phyloP scores from a whole-genome alignment of 225 moss, liverwort and hornwort species.

The Anthoceros angustus region DNA sequence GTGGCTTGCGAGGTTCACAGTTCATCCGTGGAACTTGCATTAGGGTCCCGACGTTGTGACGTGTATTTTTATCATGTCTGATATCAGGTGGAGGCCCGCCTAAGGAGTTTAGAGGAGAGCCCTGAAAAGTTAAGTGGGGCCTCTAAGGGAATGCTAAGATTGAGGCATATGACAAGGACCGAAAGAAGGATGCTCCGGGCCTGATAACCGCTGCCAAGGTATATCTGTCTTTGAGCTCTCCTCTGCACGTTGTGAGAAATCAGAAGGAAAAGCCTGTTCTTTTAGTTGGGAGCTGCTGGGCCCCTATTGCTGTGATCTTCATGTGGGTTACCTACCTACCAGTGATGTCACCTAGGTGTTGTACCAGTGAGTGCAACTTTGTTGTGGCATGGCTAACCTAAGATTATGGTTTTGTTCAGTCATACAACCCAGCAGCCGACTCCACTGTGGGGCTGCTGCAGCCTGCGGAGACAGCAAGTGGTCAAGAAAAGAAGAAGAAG shows the following conservation, averaged over 20 bases:
- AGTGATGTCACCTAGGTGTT: background rate
- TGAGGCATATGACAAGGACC: conserved; percentile 54
- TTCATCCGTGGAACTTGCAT: background rate
- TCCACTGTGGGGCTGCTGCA: no score
- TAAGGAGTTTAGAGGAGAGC: conserved; percentile 73
- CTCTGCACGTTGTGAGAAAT: background rate
- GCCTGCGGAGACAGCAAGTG: no score
- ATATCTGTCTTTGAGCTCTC: background rate
- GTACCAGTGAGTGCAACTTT: no score
- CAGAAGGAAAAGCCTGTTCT: background rate
- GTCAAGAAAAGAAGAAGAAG: no score
- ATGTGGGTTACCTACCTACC: no score
- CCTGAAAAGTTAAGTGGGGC: conserved; percentile 24
- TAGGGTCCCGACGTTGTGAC: background rate
- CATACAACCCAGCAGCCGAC: no score
- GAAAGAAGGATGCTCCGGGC: conserved; percentile 33
- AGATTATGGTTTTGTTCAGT: no score
- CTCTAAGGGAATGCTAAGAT: conserved; percentile 42
- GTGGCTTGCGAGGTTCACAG: background rate
- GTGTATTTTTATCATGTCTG: no score
- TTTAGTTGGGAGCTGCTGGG: background rate
- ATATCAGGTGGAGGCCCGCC: conserved; percentile 58
- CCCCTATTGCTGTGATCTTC: no score
- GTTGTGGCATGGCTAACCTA: no score
- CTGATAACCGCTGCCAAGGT: conserved; percentile 43